Base-by-base conservation (phyloP, 495 filamentous ascomycete genomes). In the Tuber umbilicatum region DNA sequence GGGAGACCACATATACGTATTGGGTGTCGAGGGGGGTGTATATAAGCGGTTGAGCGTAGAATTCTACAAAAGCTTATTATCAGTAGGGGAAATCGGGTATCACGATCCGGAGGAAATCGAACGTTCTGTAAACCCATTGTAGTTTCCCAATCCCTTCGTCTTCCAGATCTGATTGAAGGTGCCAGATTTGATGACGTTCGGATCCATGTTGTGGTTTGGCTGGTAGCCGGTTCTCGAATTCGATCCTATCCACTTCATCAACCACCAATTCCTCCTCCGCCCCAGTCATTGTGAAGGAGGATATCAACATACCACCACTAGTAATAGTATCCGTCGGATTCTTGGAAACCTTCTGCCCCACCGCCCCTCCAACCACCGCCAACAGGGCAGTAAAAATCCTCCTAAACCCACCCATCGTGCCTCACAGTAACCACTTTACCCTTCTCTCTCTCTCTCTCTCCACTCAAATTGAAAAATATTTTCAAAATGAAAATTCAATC, bases 1-100 rank as follows among this genome's bases (percentile, higher is more conserved):
- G 83, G 17, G 86, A 85, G 16, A 85, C 84, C 10, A 85, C 73
- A 69, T 85, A 87, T 68, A 88, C 83, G 38, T 82, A 81, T 80
- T 87, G 86, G 3, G 81, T 72, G 10, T 76, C 43, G 37, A 76
- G 74, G 31, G 78, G 79, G 19, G 81, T 82, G 55, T 73, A 83
- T 31, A 81, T 69, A 27, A 83, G 74, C 16, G 81, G 80, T 60
- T 82, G 81, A 0, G 80, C 81, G n/a, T 82, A 82, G 64, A 82
- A 81, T 43, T 82, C 79, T 81, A 23, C 2, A 2, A 16, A 69
- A 45, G 0, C 10, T 38, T 76, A 77, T 50, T 40, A 75, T 35
- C 6, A 73, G 12, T 42, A 45, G 19, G n/a, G n/a, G n/a, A n/a
- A 40, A 31, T 27, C 6, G 3, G 35, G 37, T 12, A n/a, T 37